Percentiles rank a stretch among this genome's conserved stretches.
Conservation (phyloP, 495 filamentous ascomycete species). For the Penicillium egyptiacum region DNA sequence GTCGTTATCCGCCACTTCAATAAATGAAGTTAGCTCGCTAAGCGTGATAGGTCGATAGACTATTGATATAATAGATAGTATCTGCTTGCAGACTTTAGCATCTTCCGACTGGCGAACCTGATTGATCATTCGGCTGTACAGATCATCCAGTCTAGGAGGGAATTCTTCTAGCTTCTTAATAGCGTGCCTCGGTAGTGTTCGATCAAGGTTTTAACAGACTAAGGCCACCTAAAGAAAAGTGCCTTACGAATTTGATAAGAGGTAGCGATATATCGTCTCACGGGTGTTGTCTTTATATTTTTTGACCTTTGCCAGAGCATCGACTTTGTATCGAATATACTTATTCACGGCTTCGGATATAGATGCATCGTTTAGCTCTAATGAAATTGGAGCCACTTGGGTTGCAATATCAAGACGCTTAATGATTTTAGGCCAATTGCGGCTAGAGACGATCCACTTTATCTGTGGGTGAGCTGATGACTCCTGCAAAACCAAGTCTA, state of each 20-base stretch:
- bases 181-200: not conserved
- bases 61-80: constrained; percentile 18
- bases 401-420: not conserved
- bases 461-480: too few relatives aligned
- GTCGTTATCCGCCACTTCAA: constrained; percentile 9
- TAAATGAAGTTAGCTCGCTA: constrained; percentile 22
- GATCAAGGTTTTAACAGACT: constrained; percentile 22
- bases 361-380: constrained; percentile 28
- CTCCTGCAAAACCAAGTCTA: too few relatives aligned
- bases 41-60: constrained; percentile 32
- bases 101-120: constrained; percentile 8
- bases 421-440: too few relatives aligned
- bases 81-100: constrained; percentile 12
- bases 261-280: constrained; percentile 13
- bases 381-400: constrained; percentile 1
- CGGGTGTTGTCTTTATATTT: not conserved
- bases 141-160: constrained; percentile 15
- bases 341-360: constrained; percentile 23
- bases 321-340: constrained; percentile 40
- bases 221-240: constrained; percentile 43
- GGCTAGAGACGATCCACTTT: too few relatives aligned
- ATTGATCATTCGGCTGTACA: constrained; percentile 21
- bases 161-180: constrained; percentile 11
- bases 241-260: constrained; percentile 24
- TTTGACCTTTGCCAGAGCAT: constrained; percentile 13